These are phyloP conservation scores for Calonectria hongkongensis DNA, from an alignment of 2,329 filamentous ascomycete genomes.

Conservation along the genomic window DNA sequence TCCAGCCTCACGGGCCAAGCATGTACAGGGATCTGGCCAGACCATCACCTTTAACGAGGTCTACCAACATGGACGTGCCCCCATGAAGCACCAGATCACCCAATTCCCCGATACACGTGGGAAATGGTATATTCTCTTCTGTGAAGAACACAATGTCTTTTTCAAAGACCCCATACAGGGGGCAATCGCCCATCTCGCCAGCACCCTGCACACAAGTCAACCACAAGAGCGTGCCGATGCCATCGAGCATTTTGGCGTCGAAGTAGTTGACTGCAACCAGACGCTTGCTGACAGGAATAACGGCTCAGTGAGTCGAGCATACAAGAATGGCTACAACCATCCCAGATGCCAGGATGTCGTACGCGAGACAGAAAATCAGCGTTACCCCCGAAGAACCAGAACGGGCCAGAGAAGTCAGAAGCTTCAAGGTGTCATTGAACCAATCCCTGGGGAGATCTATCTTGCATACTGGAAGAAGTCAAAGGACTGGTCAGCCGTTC, in stretches of 20 bases:
- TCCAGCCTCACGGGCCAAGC: conserved; percentile 2
- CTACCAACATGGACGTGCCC: conserved; percentile 5
- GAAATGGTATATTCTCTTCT: conserved; percentile 11
- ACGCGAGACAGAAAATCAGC: neutral
- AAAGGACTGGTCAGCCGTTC: conserved; percentile 30
- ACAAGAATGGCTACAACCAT: neutral
- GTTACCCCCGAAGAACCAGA: neutral
- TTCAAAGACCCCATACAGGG: conserved; percentile 15
- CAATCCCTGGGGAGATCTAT: conserved; percentile 12
- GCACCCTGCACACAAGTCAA: neutral
- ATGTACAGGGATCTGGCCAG: neutral
- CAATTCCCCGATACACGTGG: neutral
- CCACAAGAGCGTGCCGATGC: neutral
- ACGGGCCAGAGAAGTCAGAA: neutral
- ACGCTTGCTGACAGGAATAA: neutral
- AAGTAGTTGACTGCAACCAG: conserved; percentile 1
- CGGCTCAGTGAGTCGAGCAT: neutral
- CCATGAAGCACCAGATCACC: conserved; percentile 1
- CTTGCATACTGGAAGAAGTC: conserved; percentile 31
- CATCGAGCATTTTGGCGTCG: neutral
- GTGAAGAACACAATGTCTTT: conserved; percentile 1
- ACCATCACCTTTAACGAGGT: conserved; percentile 19
- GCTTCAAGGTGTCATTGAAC: neutral
- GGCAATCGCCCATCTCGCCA: conserved; percentile 4
- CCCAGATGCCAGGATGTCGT: neutral